phyloP scores from a whole-genome alignment of 305 asterid species.

The Fraxinus angustifolia region DNA sequence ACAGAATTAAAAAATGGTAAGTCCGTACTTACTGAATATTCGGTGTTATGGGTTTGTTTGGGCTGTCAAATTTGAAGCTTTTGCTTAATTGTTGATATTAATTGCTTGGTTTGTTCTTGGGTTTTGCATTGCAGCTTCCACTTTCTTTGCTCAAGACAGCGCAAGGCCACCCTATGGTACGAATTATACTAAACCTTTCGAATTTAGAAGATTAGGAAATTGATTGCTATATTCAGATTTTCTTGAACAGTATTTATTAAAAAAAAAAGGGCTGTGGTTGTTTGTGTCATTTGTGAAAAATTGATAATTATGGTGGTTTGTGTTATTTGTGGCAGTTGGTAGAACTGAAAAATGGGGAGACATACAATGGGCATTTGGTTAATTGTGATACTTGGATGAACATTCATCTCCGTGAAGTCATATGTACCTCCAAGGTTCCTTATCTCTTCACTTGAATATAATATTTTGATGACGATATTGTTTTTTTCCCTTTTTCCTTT shows the following conservation, averaged over 20 bases:
- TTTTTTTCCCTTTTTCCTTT: background rate
- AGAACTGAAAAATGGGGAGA: conserved; percentile 13
- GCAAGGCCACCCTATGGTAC: conserved; percentile 66
- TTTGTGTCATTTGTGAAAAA: background rate
- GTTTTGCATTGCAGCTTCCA: conserved; percentile 42
- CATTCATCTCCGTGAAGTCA: conserved; percentile 70
- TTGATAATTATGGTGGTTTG: background rate
- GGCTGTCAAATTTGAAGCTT: background rate
- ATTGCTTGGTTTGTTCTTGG: background rate
- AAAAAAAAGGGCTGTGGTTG: background rate
- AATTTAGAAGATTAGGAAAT: background rate
- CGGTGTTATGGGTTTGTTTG: background rate
- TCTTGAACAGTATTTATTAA: background rate
- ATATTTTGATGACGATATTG: background rate
- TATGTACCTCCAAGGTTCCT: conserved; percentile 60
- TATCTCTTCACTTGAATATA: background rate
- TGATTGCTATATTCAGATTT: background rate
- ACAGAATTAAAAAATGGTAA: background rate
- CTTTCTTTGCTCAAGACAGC: conserved; percentile 68
- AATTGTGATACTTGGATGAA: conserved; percentile 67
- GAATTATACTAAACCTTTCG: background rate
- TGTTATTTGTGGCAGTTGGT: conserved; percentile 36
- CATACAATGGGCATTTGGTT: conserved; percentile 64
- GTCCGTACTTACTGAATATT: background rate
- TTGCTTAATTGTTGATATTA: background rate